phyloP scores from a whole-genome alignment of 352 stramenopile genomes.

The Phytophthora podocarpi region DNA sequence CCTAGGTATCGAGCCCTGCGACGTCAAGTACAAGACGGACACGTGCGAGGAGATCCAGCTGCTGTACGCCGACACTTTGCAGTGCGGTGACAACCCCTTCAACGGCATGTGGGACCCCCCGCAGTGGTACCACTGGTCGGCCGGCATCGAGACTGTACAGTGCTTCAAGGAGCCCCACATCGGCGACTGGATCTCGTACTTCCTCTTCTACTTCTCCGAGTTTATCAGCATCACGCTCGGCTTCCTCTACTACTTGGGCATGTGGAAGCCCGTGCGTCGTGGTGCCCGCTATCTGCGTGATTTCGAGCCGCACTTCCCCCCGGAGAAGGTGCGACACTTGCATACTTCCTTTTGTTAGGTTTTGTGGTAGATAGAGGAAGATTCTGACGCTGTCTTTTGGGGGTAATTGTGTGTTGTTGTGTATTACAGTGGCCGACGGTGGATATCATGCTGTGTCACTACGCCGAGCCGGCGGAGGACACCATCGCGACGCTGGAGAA shows the following conservation, averaged over 20 bases:
- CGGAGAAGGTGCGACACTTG: constrained; percentile 61
- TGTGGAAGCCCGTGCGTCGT: constrained; percentile 81
- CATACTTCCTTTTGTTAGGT: too few species aligned
- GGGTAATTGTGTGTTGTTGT: not conserved
- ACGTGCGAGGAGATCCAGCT: constrained; percentile 64
- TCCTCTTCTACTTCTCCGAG: constrained; percentile 73
- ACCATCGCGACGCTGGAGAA: constrained; percentile 78
- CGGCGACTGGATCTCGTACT: constrained; percentile 73
- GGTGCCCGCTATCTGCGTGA: constrained; percentile 69
- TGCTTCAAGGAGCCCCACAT: constrained; percentile 69
- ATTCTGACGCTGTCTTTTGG: not conserved
- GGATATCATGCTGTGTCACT: constrained; percentile 80
- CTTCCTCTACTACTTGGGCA: constrained; percentile 76
- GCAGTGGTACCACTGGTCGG: constrained; percentile 68
- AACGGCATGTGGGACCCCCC: constrained; percentile 77
- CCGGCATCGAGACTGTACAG: constrained; percentile 59
- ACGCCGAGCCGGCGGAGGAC: constrained; percentile 76
- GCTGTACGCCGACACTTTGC: constrained; percentile 44
- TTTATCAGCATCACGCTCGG: constrained; percentile 77
- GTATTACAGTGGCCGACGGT: constrained; percentile 65
- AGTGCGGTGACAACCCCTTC: constrained; percentile 65
- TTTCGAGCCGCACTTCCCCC: constrained; percentile 73
- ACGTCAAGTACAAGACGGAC: constrained; percentile 60
- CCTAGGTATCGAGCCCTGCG: constrained; percentile 62
- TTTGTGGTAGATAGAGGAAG: too few species aligned